Conservation (phyloP, 1,284 basidiomycete genomes). For the Ustilago hordei region DNA sequence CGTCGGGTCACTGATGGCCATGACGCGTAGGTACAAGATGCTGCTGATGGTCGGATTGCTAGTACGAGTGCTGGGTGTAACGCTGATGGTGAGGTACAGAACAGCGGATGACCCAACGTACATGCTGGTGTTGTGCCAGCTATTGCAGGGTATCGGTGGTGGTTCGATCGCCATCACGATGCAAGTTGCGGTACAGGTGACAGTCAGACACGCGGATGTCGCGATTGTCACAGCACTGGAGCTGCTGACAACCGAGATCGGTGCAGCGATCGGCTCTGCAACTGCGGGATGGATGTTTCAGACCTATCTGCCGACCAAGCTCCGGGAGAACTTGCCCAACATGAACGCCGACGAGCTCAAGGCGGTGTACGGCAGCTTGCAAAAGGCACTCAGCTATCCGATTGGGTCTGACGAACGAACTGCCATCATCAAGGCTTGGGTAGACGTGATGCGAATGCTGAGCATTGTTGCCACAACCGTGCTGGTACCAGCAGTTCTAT, state of each 20-base stretch:
- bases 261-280: slow-evolving; percentile 79
- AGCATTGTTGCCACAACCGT: slow-evolving; percentile 61
- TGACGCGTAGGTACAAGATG: slow-evolving; percentile 75
- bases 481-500: slow-evolving; percentile 60
- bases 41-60: slow-evolving; percentile 77
- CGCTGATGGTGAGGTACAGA: slow-evolving; percentile 72
- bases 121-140: slow-evolving; percentile 72
- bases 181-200: slow-evolving; percentile 82
- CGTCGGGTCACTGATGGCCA: slow-evolving; percentile 75
- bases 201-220: slow-evolving; percentile 80
- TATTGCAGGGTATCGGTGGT: slow-evolving; percentile 82
- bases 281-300: slow-evolving; percentile 75
- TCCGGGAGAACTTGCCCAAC: slow-evolving; percentile 73
- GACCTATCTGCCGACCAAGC: slow-evolving; percentile 75
- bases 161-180: slow-evolving; percentile 79
- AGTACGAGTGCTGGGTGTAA: slow-evolving; percentile 78
- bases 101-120: slow-evolving; percentile 75
- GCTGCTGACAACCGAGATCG: slow-evolving; percentile 82
- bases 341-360: slow-evolving; percentile 63
- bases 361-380: slow-evolving; percentile 63
- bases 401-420: slow-evolving; percentile 58
- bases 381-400: slow-evolving; percentile 67
- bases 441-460: slow-evolving; percentile 62
- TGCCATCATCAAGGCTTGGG: slow-evolving; percentile 69
- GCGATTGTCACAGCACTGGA: slow-evolving; percentile 85